These are phyloP conservation scores for Metschnikowia orientalis DNA, from an alignment of 805 yeast species.

Conservation along the genomic window DNA sequence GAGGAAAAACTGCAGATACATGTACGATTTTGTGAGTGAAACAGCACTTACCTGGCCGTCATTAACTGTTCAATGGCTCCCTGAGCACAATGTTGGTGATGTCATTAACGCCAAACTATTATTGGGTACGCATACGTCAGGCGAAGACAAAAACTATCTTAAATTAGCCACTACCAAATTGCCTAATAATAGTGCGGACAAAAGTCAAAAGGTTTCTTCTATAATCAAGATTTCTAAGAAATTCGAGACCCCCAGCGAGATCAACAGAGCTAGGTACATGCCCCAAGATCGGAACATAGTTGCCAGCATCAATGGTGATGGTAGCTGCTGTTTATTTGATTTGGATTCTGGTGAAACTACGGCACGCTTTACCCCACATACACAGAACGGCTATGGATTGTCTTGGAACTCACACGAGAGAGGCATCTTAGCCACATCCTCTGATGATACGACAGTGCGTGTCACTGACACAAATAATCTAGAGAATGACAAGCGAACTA, in stretches of 20 bases:
- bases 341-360: slow-evolving; percentile 27
- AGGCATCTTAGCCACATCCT: slow-evolving; percentile 53
- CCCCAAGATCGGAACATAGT: slow-evolving; percentile 54
- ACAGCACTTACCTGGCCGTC: slow-evolving; percentile 83
- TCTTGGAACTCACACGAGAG: slow-evolving; percentile 52
- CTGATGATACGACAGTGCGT: slow-evolving; percentile 65
- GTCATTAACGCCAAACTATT: slow-evolving; percentile 48
- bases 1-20: slow-evolving; percentile 74
- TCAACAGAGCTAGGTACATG: slow-evolving; percentile 68
- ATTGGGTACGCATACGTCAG: slow-evolving; percentile 72
- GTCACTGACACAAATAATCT: slow-evolving; percentile 47
- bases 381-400: slow-evolving; percentile 70
- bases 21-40: slow-evolving; percentile 81
- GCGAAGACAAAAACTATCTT: slow-evolving; percentile 59
- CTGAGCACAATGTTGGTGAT: slow-evolving; percentile 28
- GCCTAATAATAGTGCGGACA: slow-evolving; percentile 30
- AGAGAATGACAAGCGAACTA: slow-evolving; percentile 2
- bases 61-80: slow-evolving; percentile 73
- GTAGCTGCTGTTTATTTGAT: slow-evolving; percentile 55
- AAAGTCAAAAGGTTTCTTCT: slow-evolving; percentile 37
- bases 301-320: slow-evolving; percentile 66
- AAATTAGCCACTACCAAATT: slow-evolving; percentile 61
- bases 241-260: slow-evolving; percentile 57
- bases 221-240: slow-evolving; percentile 60
- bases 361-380: slow-evolving; percentile 46